Evolutionary conservation across 495 filamentous ascomycete genomes (phyloP), one percentile per base, ranked within the genome.

Genomic region (Penicillium pancosmium): DNA sequence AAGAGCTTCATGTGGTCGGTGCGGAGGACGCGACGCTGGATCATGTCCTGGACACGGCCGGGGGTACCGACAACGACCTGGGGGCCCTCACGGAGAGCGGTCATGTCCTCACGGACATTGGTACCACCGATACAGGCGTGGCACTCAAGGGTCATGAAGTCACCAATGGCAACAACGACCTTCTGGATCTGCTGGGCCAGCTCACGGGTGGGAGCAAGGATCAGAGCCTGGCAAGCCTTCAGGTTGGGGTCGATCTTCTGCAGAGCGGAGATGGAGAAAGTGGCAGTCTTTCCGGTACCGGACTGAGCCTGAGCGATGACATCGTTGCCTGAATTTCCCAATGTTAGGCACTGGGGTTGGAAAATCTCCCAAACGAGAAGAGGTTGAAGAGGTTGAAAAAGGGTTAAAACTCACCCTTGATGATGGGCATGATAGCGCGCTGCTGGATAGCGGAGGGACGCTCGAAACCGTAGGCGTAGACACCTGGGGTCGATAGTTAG

Each of bases 381-480:
- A 47, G 36, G 19, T n/a, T n/a, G 40, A 16, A 19, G 41, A 44
- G 16, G 16, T 23, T 23, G 23, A 23, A 23, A 4, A 23, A 23
- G 36, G 15, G 15, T 4, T 18, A 44, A 16, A 52, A 83, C 90
- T 72, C 83, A 97, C 94, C 94, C 85, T 98, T 96, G 84, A 97
- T 97, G 73, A 98, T 93, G 63, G 93, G 94, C 89, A 97, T 94
- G 78, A 98, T 98, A 65, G 94, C 94, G 70, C 95, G 93, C 86
- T 96, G 91, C 88, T 98, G 94, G 62, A 98, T 97, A 76, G 94
- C 95, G 81, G 94, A 98, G 38, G 94, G 94, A 63, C 93, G 91
- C 85, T 98, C 94, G 80, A 97, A 98, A 87, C 94, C 94, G 73
- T 98, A 98, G 68, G 94, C 94, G 78, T 98, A 98, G 78, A 98